phyloP scores from a whole-genome alignment of 2,329 filamentous ascomycete genomes.

The Calonectria ilicicola region DNA sequence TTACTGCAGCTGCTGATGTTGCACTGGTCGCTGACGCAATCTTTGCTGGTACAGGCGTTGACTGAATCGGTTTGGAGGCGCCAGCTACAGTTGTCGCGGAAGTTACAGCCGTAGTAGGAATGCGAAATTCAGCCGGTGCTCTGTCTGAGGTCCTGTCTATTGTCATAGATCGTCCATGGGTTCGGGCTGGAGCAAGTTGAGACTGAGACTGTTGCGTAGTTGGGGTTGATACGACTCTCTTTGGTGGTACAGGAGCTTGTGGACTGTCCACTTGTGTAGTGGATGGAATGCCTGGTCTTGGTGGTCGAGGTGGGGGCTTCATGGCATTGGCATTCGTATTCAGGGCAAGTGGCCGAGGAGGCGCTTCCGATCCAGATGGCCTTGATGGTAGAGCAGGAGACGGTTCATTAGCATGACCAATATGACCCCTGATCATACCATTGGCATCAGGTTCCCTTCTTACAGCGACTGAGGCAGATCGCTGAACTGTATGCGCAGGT shows the following conservation, averaged over 20 bases:
- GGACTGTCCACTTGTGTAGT: constrained; percentile 31
- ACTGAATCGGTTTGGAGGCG: constrained; percentile 35
- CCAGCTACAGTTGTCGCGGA: constrained; percentile 25
- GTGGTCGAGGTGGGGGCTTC: constrained; percentile 57
- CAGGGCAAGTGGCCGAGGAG: constrained; percentile 29
- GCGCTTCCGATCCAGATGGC: constrained; percentile 50
- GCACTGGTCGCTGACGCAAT: constrained; percentile 53
- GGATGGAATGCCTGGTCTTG: constrained; percentile 50
- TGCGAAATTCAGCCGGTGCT: constrained; percentile 37
- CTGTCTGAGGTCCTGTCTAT: constrained; percentile 51
- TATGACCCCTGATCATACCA: constrained; percentile 50
- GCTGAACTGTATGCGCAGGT: constrained; percentile 56
- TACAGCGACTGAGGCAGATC: constrained; percentile 55
- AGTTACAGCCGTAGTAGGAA: constrained; percentile 33
- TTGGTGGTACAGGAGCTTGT: constrained; percentile 40
- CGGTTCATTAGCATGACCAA: constrained; percentile 55
- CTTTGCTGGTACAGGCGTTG: constrained; percentile 30
- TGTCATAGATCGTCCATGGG: constrained; percentile 47
- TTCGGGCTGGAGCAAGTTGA: constrained; percentile 45
- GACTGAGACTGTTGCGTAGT: constrained; percentile 45
- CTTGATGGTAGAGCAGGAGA: constrained; percentile 64
- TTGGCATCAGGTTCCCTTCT: constrained; percentile 58
- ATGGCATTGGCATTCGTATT: constrained; percentile 34
- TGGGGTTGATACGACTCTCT: constrained; percentile 47
- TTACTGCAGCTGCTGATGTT: constrained; percentile 13